Base-by-base conservation (phyloP, 345 rosid genomes). In the Luvunga scandens region DNA sequence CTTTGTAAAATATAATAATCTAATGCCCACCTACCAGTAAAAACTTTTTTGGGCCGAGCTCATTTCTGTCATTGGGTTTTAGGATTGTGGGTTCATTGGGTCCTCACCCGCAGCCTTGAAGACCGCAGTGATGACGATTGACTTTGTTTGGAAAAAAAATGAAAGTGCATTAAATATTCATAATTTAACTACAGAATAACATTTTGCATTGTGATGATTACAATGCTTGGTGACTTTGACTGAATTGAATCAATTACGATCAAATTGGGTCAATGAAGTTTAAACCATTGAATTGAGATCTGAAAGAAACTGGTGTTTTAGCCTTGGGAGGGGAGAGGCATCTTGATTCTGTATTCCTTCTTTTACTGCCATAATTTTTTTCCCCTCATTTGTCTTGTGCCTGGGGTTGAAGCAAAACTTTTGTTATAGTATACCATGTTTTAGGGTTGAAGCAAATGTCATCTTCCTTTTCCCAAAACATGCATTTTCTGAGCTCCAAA, bases 401-500 rank as follows among this genome's bases (percentile, higher is more conserved):
- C 13, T 2, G 27, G 16, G 18, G 0, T 13, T 38, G 7, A 24
- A 42, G 48, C 48, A 42, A 42, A 42, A 42, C 48, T 42, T 57
- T 57, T 22, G 24, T 21, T 57, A 57, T n/a, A 8, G 8, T 10
- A 22, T 39, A 60, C 16, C 76, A 57, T 75, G 66, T 34, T 69
- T 30, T 70, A 63, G 33, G 22, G 34, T 38, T 69, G 73, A 81
- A 71, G 63, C 77, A 71, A 81, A 10, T 65, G 77, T 56, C 65
- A 70, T 63, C 21, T n/a, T 68, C 34, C 62, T 68, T 57, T 36
- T 55, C 59, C 71, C 73, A 36, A n/a, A 30, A 53, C 50, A 75
- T 69, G 66, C 66, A 80, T 53, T 31, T 45, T 45, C 42, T 65
- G 42, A 25, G 9, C 38, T 9, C 14, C 13, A 25, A 33, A 33